Base-by-base conservation (phyloP, 1,139 yeast genomes). In the Candida freyschussii region DNA sequence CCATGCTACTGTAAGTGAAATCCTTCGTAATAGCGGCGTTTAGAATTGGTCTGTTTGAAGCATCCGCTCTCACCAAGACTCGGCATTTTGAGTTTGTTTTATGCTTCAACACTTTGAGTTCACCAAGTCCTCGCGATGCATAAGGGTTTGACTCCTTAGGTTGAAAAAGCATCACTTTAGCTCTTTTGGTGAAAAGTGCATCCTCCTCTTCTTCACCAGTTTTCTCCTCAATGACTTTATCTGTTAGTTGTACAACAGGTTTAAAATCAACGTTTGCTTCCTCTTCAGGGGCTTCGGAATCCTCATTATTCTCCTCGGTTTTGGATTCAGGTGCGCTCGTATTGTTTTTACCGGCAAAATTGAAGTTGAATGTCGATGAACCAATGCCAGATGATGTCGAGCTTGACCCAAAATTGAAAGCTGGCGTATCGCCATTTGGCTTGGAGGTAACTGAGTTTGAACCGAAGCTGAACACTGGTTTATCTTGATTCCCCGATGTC, bases 191-290 rank as follows among this genome's bases (percentile, higher is more conserved):
- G 48, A 70, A 83, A 21, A 74, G 54, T 0, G 68, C 56, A 5
- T 69, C 75, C 60, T 91, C 97, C 37, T 75, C 69, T 60, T 89
- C 96, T 60, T 91, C 97, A 14, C 96, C 96, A 5, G 93, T 83
- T 18, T 73, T 68, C 43, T 70, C 63, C 15, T 62, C 69, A n/a
- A n/a, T n/a, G 11, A 72, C 62, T 38, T 68, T 65, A 17, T 72
- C 66, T 7, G 65, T 59, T 32, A 75, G 56, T 31, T 65, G 60
- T 5, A 76, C 72, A 23, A 62, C 60, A 45, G 73, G 74, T 36
- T 67, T 61, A 13, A 69, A 64, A 13, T 63, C 57, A 5, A 60
- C 75, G 15, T 65, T 62, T 7, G 63, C 60, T 38, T 63, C 71
- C 35, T 60, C 65, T 30, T 63, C 70, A 35, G 58, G 63, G 11